Evolutionary conservation across 2,329 filamentous ascomycete genomes (phyloP).

Genomic region (Colletotrichum karsti): DNA sequence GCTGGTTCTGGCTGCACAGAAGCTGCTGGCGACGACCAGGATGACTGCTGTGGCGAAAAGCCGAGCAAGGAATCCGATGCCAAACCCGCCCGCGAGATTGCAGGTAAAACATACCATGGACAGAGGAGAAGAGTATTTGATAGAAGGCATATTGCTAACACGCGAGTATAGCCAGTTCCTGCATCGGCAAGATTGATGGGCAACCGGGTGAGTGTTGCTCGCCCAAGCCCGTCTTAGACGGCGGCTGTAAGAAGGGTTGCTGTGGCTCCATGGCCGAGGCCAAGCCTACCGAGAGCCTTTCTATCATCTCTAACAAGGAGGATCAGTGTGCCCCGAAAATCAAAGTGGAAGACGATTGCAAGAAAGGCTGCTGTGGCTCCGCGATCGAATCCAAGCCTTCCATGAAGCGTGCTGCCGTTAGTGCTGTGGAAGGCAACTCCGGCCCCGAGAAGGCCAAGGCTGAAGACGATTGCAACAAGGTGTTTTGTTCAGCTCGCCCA

Average conservation of each 20-base stretch:
- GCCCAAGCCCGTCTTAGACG: not conserved
- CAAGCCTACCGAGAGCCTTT: not conserved
- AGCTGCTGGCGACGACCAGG: not conserved
- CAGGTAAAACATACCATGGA: too few species aligned
- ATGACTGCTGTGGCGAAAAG: not conserved
- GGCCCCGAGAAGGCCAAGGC: not conserved
- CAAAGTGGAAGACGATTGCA: not conserved
- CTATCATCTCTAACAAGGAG: not conserved
- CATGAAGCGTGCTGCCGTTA: not conserved
- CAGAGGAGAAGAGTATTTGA: too few species aligned
- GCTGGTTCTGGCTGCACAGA: too few species aligned
- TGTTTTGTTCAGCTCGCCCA: not conserved
- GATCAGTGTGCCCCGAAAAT: not conserved
- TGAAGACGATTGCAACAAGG: constrained; percentile 2
- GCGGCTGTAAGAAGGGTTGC: not conserved
- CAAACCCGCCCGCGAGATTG: too few species aligned
- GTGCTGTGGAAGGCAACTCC: not conserved
- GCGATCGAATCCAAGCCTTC: not conserved
- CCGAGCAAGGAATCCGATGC: not conserved
- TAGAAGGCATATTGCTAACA: too few species aligned
- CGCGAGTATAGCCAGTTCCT: not conserved
- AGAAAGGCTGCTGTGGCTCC: not conserved
- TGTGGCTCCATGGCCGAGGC: not conserved
- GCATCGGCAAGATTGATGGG: not conserved
- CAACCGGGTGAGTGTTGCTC: not conserved